phyloP scores from a whole-genome alignment of 2,329 filamentous ascomycete species.

The Cadophora luteo-olivacea region DNA sequence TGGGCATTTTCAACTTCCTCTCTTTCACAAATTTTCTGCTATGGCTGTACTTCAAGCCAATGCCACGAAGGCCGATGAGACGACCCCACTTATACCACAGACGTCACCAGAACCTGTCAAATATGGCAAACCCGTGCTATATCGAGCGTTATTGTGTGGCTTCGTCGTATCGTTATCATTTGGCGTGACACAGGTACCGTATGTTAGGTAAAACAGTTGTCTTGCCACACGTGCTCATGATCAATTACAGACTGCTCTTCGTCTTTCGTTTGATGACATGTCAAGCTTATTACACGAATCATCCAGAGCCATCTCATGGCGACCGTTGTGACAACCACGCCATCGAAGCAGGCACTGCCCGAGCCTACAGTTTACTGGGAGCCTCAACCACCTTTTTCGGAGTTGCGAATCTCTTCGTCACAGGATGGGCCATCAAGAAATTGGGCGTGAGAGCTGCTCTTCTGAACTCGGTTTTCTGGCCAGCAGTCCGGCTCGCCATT shows the following conservation, averaged over 20 bases:
- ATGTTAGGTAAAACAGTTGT: constrained; percentile 7
- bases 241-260: constrained; percentile 53
- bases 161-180: constrained; percentile 64
- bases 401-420: constrained; percentile 70
- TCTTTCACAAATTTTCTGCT: neutral
- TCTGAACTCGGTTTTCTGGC: constrained; percentile 66
- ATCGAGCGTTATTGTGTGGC: constrained; percentile 61
- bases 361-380: constrained; percentile 68
- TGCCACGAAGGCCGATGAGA: constrained; percentile 24
- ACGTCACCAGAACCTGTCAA: constrained; percentile 18
- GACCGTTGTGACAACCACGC: constrained; percentile 65
- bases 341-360: constrained; percentile 69
- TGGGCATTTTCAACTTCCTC: neutral
- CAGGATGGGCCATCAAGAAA: constrained; percentile 70
- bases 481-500: constrained; percentile 66
- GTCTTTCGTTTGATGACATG: constrained; percentile 77
- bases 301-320: constrained; percentile 55
- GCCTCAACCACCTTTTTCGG: constrained; percentile 73
- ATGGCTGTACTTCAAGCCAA: constrained; percentile 2
- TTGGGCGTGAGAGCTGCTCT: constrained; percentile 69
- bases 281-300: constrained; percentile 68
- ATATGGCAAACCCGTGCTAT: constrained; percentile 36
- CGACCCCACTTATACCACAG: constrained; percentile 27
- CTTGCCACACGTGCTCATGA: neutral
- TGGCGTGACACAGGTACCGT: constrained; percentile 56